Base-by-base conservation (phyloP, 352 stramenopile species). In the Salisapilia sapeloensis region DNA sequence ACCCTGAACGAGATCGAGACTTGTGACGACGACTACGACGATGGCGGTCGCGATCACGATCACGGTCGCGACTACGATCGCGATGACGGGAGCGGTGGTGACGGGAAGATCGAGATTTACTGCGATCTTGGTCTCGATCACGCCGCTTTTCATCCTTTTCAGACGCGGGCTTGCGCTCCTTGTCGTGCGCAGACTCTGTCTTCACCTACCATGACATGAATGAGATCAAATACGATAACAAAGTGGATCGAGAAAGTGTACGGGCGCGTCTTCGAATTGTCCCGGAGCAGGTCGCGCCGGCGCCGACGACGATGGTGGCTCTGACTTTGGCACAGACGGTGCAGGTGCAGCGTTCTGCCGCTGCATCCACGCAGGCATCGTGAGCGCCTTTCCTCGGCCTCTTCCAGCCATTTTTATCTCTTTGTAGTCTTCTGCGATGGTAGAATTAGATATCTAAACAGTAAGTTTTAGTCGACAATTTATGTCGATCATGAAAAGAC, bases 291-390 rank as follows among this genome's bases (percentile, higher is more conserved):
- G 34, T 0, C 32, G 37, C 13, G 28, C 24, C 2, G 24, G 24
- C 10, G 13, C 24, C 10, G 10, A 28, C 24, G 24, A 10, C 24
- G 24, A 28, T 28, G 24, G 24, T 28, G 24, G 24, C 24, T 12
- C 19, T 5, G 37, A 34, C 17, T 41, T 31, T 21, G 24, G 26
- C 3, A 34, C 23, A 40, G n/a, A 13, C 14, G 11, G 5, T 17
- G 38, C 19, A 4, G 35, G 21, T 18, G 26, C 33, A 12, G 31
- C 35, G 28, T 45, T 34, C 36, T 52, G 33, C 29, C 33, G 27
- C 35, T 85, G 62, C 72, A 91, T 87, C 76, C 76, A 92, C 44
- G 76, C 76, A 14, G 76, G 76, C 32, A 92, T 56, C 51, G 70
- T 86, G 43, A 92, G 63, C 40, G 80, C 70, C 18, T 72, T 66